A percentile compares a stretch with the other conserved stretches of the same genome.
phyloP scores from a whole-genome alignment of 768 basidiomycete species.

The Suillus cothurnatus region DNA sequence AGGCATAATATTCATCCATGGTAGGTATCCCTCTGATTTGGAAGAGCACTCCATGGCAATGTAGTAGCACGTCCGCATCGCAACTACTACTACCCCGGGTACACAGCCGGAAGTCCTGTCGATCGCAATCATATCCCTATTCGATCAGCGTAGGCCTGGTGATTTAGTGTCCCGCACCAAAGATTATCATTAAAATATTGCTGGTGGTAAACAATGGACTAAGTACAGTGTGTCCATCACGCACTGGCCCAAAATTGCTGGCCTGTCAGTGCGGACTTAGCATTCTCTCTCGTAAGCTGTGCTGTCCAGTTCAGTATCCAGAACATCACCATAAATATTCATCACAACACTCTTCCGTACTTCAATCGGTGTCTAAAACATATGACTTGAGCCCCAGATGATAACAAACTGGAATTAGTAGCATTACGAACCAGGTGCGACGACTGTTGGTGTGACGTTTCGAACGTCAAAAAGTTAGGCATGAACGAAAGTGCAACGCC shows the following conservation, averaged over 20 bases:
- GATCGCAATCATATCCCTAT: neutral
- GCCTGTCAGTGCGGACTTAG: neutral
- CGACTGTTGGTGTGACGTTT: neutral
- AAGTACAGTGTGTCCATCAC: neutral
- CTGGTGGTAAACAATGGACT: neutral
- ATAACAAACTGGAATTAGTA: neutral
- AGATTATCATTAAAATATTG: neutral
- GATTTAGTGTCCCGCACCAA: neutral
- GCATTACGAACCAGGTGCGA: neutral
- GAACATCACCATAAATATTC: neutral
- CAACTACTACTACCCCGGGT: neutral
- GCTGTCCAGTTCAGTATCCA: neutral
- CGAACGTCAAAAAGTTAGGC: neutral
- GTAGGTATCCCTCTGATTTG: too few species aligned
- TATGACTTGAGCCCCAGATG: neutral
- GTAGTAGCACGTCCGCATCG: neutral
- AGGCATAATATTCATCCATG: neutral
- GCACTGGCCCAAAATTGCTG: too few species aligned
- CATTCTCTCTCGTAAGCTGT: neutral
- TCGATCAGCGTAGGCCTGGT: neutral
- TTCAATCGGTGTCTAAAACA: conserved; percentile 4
- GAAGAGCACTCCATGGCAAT: too few species aligned
- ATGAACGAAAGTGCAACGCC: neutral
- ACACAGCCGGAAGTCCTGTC: too few species aligned
- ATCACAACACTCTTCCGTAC: neutral